Percentiles rank a stretch among this genome's conserved stretches.
phyloP scores from a whole-genome alignment of 2,329 filamentous ascomycete species.

The Trichoderma asperellum region DNA sequence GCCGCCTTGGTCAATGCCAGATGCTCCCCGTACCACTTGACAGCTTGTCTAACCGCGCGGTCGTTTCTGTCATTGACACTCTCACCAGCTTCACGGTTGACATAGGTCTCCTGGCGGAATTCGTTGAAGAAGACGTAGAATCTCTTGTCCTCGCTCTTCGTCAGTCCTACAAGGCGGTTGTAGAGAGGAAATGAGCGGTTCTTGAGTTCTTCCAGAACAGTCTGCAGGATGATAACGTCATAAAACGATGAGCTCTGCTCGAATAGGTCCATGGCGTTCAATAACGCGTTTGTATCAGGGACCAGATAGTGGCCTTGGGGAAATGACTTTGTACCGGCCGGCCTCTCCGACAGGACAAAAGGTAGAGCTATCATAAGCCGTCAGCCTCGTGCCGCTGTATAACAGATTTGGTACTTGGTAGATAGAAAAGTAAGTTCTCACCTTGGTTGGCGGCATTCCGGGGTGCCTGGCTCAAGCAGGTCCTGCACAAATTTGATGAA shows the following conservation, averaged over 20 bases:
- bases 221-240: conserved; percentile 95
- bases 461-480: conserved; percentile 75
- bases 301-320: conserved; percentile 91
- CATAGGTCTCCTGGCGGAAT: conserved; percentile 89
- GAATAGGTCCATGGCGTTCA: conserved; percentile 96
- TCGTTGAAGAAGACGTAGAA: conserved; percentile 99
- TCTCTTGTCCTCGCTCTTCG: conserved; percentile 93
- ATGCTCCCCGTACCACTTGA: conserved; percentile 89
- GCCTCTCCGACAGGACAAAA: conserved; percentile 86
- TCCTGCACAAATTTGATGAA: conserved; percentile 84
- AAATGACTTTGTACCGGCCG: conserved; percentile 80
- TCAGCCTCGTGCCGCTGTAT: neutral
- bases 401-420: too few relatives aligned
- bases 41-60: conserved; percentile 81
- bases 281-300: conserved; percentile 92
- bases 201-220: conserved; percentile 92
- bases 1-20: conserved; percentile 66
- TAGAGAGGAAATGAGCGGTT: conserved; percentile 94
- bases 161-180: conserved; percentile 86
- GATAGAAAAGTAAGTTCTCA: conserved; percentile 45
- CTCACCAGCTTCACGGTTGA: conserved; percentile 74
- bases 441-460: conserved; percentile 77
- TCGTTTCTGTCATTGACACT: conserved; percentile 97
- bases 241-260: conserved; percentile 91
- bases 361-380: conserved; percentile 62